These are phyloP conservation scores for Gossypium rotundifolium DNA, from an alignment of 345 rosid genomes.

Conservation along the genomic window DNA sequence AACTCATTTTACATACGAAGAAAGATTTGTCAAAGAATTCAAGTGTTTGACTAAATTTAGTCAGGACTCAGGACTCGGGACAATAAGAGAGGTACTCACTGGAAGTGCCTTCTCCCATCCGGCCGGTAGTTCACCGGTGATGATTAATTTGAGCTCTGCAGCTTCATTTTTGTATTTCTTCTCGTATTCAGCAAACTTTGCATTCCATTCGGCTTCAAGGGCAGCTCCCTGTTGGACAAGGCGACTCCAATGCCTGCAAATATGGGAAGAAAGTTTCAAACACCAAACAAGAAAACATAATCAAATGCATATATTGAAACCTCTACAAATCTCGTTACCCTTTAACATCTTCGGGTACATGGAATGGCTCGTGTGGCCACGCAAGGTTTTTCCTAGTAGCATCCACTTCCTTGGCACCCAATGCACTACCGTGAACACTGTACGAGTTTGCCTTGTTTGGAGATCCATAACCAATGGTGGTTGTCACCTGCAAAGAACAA, in stretches of 20 bases:
- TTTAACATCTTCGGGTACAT: conserved; percentile 89
- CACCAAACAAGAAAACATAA: not conserved
- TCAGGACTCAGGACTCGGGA: not conserved
- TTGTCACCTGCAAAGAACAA: conserved; percentile 46
- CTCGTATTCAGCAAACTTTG: conserved; percentile 76
- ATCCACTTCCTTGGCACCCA: conserved; percentile 97
- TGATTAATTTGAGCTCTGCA: conserved; percentile 74
- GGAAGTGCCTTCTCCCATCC: conserved; percentile 86
- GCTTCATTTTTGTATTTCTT: conserved; percentile 88
- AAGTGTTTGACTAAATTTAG: not conserved
- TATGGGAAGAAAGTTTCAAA: not conserved
- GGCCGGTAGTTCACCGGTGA: conserved; percentile 68
- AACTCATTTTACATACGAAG: not conserved
- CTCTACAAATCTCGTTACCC: conserved; percentile 30
- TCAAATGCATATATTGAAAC: not conserved
- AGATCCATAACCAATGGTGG: conserved; percentile 95
- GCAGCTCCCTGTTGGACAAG: conserved; percentile 39
- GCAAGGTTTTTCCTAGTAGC: conserved; percentile 97
- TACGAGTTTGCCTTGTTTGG: conserved; percentile 93
- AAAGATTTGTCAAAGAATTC: not conserved
- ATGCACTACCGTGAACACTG: conserved; percentile 93
- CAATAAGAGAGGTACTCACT: conserved; percentile 31
- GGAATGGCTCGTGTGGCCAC: conserved; percentile 90
- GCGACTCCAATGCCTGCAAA: conserved; percentile 92
- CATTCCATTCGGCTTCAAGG: conserved; percentile 77